Percentiles rank a stretch among this genome's conserved stretches.
These are phyloP conservation scores for Penicillium egyptiacum DNA, from an alignment of 495 filamentous ascomycete species.

Conservation along the genomic window DNA sequence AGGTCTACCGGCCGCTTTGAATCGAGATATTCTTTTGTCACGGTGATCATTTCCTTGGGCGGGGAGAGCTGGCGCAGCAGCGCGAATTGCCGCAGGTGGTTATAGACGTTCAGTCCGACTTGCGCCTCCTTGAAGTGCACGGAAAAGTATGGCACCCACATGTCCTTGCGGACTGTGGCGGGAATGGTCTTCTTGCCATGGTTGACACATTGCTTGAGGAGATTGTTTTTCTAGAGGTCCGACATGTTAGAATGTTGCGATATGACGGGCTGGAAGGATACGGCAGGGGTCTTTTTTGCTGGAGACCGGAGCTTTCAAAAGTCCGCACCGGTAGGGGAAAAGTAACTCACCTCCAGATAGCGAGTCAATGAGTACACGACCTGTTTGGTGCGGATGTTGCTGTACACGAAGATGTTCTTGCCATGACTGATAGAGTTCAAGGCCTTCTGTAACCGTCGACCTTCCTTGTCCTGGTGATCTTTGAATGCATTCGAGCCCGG, in stretches of 20 bases:
- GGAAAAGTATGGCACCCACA: slow-evolving; percentile 80
- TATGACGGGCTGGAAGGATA: background rate
- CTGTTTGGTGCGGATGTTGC: slow-evolving; percentile 76
- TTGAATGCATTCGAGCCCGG: slow-evolving; percentile 46
- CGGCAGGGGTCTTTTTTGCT: background rate
- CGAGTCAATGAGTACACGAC: slow-evolving; percentile 77
- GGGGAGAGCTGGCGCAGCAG: slow-evolving; percentile 47
- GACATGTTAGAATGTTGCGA: slow-evolving; percentile 12
- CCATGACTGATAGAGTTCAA: slow-evolving; percentile 53
- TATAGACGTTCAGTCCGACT: slow-evolving; percentile 73
- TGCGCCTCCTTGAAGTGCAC: slow-evolving; percentile 65
- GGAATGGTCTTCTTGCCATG: slow-evolving; percentile 90
- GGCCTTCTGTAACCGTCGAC: slow-evolving; percentile 47
- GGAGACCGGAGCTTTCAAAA: background rate
- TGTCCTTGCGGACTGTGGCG: slow-evolving; percentile 76
- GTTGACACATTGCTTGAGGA: slow-evolving; percentile 76
- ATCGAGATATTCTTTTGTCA: slow-evolving; percentile 44
- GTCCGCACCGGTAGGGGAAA: background rate
- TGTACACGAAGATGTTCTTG: slow-evolving; percentile 79
- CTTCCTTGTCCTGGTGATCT: slow-evolving; percentile 38
- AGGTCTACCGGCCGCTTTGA: slow-evolving; percentile 65
- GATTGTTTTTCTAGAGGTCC: slow-evolving; percentile 56
- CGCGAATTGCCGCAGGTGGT: slow-evolving; percentile 77
- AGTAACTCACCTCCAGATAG: slow-evolving; percentile 60
- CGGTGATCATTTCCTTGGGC: slow-evolving; percentile 50